These are phyloP conservation scores for Debaryomyces nepalensis DNA, from an alignment of 1,139 yeast species.

Conservation along the genomic window DNA sequence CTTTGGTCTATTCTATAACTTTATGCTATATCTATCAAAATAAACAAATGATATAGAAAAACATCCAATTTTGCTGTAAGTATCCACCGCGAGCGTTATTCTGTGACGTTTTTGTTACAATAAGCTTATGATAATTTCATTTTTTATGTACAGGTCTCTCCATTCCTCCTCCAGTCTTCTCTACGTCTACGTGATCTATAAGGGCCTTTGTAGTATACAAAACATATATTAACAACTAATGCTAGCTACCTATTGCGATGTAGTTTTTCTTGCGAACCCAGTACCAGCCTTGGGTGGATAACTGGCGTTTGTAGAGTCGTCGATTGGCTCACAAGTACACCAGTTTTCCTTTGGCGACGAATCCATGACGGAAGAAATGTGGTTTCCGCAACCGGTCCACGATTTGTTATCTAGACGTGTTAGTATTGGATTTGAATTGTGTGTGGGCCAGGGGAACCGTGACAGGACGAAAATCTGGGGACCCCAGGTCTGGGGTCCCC, in stretches of 20 bases:
- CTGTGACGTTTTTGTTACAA: constrained; percentile 10
- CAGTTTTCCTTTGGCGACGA: constrained; percentile 38
- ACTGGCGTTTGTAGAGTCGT: constrained; percentile 16
- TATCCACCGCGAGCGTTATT: constrained; percentile 11
- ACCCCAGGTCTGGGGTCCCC: neutral
- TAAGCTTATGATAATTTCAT: constrained; percentile 10
- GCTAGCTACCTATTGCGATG: constrained; percentile 1
- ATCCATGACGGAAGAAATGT: constrained; percentile 46
- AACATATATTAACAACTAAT: constrained; percentile 7
- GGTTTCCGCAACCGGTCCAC: constrained; percentile 55
- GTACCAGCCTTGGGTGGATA: constrained; percentile 53
- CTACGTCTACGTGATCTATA: constrained; percentile 1
- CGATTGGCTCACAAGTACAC: constrained; percentile 33
- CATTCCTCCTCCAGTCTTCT: neutral
- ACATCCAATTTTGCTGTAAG: constrained; percentile 1
- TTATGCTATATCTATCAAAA: constrained; percentile 1
- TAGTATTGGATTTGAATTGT: constrained; percentile 6
- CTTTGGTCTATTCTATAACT: neutral
- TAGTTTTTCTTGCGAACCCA: constrained; percentile 37
- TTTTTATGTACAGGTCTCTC: constrained; percentile 4
- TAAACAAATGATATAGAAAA: constrained; percentile 4
- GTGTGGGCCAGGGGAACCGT: neutral
- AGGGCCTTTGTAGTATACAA: constrained; percentile 1
- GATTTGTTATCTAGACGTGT: constrained; percentile 29
- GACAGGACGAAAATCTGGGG: constrained; percentile 5